These are phyloP conservation scores for Lactarius psammicola DNA, from an alignment of 768 basidiomycete species.

Conservation along the genomic window DNA sequence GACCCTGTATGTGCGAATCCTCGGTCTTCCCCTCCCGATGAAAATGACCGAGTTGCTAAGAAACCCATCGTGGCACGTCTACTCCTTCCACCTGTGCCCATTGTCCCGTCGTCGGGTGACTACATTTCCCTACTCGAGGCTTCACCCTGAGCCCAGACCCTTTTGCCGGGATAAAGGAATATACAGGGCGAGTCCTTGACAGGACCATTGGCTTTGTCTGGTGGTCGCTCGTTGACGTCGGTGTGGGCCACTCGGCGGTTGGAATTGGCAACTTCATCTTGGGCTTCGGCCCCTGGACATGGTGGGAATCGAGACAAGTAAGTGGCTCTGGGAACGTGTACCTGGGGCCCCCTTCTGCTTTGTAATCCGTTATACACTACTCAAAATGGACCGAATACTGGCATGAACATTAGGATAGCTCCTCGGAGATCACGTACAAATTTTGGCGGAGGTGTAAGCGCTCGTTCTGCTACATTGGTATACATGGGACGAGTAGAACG, in stretches of 20 bases:
- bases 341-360: not conserved
- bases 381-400: not conserved
- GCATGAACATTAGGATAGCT: not conserved
- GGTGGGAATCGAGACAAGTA: slow-evolving; percentile 34
- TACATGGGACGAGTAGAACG: not conserved
- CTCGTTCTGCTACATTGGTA: not conserved
- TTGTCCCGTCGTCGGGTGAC: slow-evolving; percentile 31
- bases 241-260: slow-evolving; percentile 69
- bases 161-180: slow-evolving; percentile 53
- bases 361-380: not conserved
- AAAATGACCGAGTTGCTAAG: slow-evolving; percentile 38
- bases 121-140: slow-evolving; percentile 42
- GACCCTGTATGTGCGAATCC: slow-evolving; percentile 66
- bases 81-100: slow-evolving; percentile 49
- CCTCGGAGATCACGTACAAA: slow-evolving; percentile 11
- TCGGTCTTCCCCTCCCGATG: not conserved
- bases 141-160: slow-evolving; percentile 58
- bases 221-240: slow-evolving; percentile 72
- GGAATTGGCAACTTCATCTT: slow-evolving; percentile 72
- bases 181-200: slow-evolving; percentile 65
- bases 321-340: slow-evolving; percentile 16
- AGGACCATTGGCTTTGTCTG: slow-evolving; percentile 74
- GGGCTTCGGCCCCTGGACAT: slow-evolving; percentile 64
- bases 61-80: slow-evolving; percentile 86
- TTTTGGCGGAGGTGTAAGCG: not conserved